Evolutionary conservation across 2,329 filamentous ascomycete genomes (phyloP).

Genomic region (Beauveria asiatica): DNA sequence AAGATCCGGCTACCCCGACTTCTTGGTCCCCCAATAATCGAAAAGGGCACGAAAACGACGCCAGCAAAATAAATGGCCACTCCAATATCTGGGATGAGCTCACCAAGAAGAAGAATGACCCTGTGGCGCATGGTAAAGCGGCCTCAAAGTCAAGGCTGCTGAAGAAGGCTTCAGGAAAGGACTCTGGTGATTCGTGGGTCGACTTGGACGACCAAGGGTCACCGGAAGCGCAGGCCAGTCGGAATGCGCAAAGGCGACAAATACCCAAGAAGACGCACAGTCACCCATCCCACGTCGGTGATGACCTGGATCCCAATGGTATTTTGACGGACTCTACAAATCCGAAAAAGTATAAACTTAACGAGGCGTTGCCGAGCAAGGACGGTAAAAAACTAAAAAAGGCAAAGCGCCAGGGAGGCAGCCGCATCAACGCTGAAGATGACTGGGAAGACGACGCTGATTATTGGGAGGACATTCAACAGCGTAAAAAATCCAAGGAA

Average conservation of each 20-base stretch:
- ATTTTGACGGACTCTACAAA: background rate
- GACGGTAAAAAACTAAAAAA: conserved; percentile 8
- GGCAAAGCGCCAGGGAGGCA: background rate
- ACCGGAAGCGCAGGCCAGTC: background rate
- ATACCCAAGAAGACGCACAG: conserved; percentile 8
- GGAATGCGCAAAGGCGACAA: background rate
- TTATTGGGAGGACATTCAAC: conserved; percentile 30
- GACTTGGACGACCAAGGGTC: conserved; percentile 7
- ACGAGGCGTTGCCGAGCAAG: background rate
- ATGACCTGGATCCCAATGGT: background rate
- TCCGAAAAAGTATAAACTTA: background rate
- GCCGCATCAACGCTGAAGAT: conserved; percentile 16
- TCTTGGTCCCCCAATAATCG: conserved; percentile 1
- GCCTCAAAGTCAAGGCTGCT: background rate
- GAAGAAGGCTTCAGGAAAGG: background rate
- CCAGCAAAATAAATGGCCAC: conserved; percentile 1
- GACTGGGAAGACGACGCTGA: conserved; percentile 32
- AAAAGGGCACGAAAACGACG: conserved; percentile 17
- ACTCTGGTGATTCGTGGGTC: conserved; percentile 16
- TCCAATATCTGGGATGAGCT: conserved; percentile 15
- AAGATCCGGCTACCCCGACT: background rate
- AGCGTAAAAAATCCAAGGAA: conserved; percentile 34
- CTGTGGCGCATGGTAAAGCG: background rate
- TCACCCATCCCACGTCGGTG: conserved; percentile 9
- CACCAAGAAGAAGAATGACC: conserved; percentile 1